phyloP scores from a whole-genome alignment of 805 yeast genomes.

The Ogataea dorogensis region DNA sequence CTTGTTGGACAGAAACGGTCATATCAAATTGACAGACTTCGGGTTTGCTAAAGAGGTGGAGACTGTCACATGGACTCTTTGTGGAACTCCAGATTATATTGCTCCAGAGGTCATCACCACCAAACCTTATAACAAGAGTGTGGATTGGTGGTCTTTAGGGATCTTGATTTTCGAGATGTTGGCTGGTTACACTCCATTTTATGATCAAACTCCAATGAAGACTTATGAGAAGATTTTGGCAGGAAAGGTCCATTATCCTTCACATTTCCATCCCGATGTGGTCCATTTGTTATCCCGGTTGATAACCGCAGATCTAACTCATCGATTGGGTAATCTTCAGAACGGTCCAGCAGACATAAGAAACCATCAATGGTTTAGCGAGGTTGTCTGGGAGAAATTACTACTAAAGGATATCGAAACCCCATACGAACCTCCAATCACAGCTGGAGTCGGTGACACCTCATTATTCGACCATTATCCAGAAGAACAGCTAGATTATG shows the following conservation, averaged over 20 bases:
- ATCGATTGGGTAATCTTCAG: conserved; percentile 56
- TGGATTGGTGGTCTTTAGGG: conserved; percentile 67
- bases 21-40: conserved; percentile 59
- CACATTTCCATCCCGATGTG: conserved; percentile 54
- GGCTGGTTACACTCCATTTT: conserved; percentile 62
- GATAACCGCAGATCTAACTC: conserved; percentile 55
- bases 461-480: conserved; percentile 70
- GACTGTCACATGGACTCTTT: conserved; percentile 59
- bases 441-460: conserved; percentile 62
- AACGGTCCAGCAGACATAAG: conserved; percentile 58
- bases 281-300: conserved; percentile 50
- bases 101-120: conserved; percentile 66
- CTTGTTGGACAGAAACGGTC: conserved; percentile 57
- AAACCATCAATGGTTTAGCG: conserved; percentile 58
- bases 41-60: conserved; percentile 63
- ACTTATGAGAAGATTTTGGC: conserved; percentile 59
- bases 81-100: conserved; percentile 65
- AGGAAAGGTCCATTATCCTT: conserved; percentile 55
- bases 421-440: conserved; percentile 64
- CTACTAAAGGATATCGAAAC: conserved; percentile 58
- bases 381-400: conserved; percentile 61
- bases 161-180: conserved; percentile 60
- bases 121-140: conserved; percentile 60
- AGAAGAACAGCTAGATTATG: conserved; percentile 82
- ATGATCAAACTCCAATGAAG: conserved; percentile 63